Evolutionary conservation across 805 yeast genomes (phyloP).

Genomic region (Metschnikowia orientalis): DNA sequence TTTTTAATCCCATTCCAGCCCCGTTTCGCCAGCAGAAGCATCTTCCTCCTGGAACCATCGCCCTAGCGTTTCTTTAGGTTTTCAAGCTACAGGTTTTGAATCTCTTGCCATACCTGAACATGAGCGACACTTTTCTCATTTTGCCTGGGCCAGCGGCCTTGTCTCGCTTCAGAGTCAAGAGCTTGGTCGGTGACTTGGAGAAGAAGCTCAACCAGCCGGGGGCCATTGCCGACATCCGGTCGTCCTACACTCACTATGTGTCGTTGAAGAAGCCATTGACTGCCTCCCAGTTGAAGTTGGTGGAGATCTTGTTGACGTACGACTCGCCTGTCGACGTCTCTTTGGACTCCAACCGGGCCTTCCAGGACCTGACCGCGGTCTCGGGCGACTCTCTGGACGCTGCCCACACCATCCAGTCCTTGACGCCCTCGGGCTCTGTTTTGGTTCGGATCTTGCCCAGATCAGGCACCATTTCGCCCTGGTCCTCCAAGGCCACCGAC

Average conservation of each 20-base stretch:
- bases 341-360: conserved; percentile 41
- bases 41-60: conserved; percentile 1
- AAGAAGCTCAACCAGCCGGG: conserved; percentile 57
- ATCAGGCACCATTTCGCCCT: conserved; percentile 95
- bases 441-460: conserved; percentile 82
- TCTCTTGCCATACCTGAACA: conserved; percentile 3
- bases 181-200: conserved; percentile 67
- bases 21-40: no score
- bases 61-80: conserved; percentile 2
- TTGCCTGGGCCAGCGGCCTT: conserved; percentile 89
- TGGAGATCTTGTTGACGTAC: conserved; percentile 66
- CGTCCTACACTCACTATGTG: conserved; percentile 79
- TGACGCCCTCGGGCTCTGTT: conserved; percentile 30
- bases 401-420: conserved; percentile 7
- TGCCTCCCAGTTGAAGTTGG: conserved; percentile 40
- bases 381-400: conserved; percentile 24
- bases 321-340: conserved; percentile 59
- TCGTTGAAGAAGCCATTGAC: conserved; percentile 45
- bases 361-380: conserved; percentile 30
- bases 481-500: conserved; percentile 99
- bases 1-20: conserved; percentile 1
- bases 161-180: conserved; percentile 79
- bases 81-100: conserved; percentile 2
- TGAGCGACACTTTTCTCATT: conserved; percentile 29
- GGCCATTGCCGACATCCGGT: conserved; percentile 63